Percentiles rank a stretch among this genome's conserved stretches.
Conservation (phyloP, 331 rosid genomes). For the Acacia concinna region DNA sequence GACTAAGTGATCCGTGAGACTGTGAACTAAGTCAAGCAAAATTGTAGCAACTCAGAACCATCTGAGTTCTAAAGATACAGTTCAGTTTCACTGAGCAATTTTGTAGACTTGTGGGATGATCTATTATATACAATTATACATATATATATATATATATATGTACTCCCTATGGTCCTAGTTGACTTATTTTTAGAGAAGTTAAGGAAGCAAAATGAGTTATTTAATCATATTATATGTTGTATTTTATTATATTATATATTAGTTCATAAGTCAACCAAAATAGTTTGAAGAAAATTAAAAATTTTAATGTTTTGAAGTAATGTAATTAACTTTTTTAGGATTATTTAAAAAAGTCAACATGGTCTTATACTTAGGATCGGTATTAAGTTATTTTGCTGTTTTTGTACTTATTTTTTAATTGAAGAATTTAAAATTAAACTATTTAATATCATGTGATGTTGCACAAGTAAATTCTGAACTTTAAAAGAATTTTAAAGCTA, state of each 20-base stretch:
- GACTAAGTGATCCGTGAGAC: conserved; percentile 26
- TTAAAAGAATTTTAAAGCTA: neutral
- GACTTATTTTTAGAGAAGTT: too few species aligned
- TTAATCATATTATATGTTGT: too few species aligned
- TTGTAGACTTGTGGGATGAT: neutral
- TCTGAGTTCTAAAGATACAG: neutral
- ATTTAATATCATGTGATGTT: neutral
- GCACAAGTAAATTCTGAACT: neutral
- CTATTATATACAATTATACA: neutral
- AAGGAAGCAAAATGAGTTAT: too few species aligned
- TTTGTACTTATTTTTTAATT: neutral
- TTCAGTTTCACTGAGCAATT: neutral
- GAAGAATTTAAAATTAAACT: neutral
- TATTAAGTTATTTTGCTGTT: neutral
- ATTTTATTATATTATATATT: too few species aligned
- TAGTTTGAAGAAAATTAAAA: too few species aligned
- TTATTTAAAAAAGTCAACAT: too few species aligned
- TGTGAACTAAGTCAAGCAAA: conserved; percentile 6
- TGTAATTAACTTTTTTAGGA: too few species aligned
- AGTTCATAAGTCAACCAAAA: too few species aligned
- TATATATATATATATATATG: too few species aligned
- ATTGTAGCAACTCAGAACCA: neutral
- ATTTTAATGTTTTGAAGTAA: too few species aligned
- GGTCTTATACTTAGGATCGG: too few species aligned
- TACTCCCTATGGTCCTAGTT: too few species aligned